Percentiles rank a stretch among this genome's conserved stretches.
These are phyloP conservation scores for Acarospora socialis DNA, from an alignment of 2,329 filamentous ascomycete species.

Conservation along the genomic window DNA sequence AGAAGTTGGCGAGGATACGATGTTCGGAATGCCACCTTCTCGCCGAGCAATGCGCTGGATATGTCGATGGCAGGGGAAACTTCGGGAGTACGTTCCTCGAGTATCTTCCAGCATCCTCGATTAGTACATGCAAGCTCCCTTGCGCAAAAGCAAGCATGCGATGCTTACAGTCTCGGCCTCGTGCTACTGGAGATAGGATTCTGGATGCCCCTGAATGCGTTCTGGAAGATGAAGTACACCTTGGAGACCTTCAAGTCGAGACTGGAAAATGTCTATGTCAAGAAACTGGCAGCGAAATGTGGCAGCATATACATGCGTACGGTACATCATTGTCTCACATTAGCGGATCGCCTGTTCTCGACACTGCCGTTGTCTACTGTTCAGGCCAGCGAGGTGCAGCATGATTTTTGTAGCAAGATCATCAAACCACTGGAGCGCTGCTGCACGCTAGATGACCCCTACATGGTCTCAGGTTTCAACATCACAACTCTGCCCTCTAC, in stretches of 20 bases:
- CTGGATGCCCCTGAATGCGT: slow-evolving; percentile 46
- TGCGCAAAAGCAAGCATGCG: slow-evolving; percentile 29
- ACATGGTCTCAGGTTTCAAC: too few relatives aligned
- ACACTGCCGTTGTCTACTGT: slow-evolving; percentile 12
- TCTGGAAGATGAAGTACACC: slow-evolving; percentile 52
- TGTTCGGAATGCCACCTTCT: slow-evolving; percentile 11
- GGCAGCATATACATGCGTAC: slow-evolving; percentile 49
- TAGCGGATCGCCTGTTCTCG: slow-evolving; percentile 36
- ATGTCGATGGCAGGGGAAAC: slow-evolving; percentile 18
- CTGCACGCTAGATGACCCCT: slow-evolving; percentile 13
- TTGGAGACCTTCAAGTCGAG: slow-evolving; percentile 47
- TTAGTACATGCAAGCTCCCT: slow-evolving; percentile 25
- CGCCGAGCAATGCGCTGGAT: too few relatives aligned
- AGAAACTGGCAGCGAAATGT: slow-evolving; percentile 47
- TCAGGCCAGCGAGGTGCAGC: slow-evolving; percentile 2
- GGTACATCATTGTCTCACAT: slow-evolving; percentile 46
- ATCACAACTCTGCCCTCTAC: too few relatives aligned
- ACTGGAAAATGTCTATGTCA: slow-evolving; percentile 48
- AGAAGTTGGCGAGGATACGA: slow-evolving; percentile 18
- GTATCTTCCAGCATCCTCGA: slow-evolving; percentile 48
- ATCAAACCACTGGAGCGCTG: slow-evolving; percentile 15
- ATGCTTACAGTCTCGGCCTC: slow-evolving; percentile 48
- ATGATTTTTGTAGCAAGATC: slow-evolving; percentile 14
- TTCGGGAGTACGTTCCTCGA: slow-evolving; percentile 28
- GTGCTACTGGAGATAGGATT: slow-evolving; percentile 49